Percentiles rank a stretch among this genome's conserved stretches.
phyloP scores from a whole-genome alignment of 345 rosid genomes.

The Cardamine resedifolia region DNA sequence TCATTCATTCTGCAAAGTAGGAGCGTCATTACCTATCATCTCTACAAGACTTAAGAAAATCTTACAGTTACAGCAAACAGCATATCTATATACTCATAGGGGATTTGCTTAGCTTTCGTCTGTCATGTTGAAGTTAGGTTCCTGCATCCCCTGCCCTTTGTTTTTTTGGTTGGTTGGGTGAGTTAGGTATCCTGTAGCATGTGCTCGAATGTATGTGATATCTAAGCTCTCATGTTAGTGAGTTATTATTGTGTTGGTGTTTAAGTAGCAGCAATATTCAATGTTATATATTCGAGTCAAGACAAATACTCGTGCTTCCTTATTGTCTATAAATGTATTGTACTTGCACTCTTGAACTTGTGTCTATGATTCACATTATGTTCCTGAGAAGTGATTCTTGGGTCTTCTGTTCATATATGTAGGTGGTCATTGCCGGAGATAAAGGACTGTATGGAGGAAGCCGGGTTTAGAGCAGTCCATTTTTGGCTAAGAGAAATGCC shows the following conservation, averaged over 20 bases:
- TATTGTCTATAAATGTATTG: constrained; percentile 20
- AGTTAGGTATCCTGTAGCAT: neutral
- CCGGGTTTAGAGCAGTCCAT: constrained; percentile 75
- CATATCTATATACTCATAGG: neutral
- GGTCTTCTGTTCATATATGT: constrained; percentile 12
- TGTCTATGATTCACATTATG: neutral
- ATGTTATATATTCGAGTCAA: neutral
- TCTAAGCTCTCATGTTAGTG: neutral
- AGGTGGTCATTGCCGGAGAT: constrained; percentile 94
- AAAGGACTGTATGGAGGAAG: constrained; percentile 85
- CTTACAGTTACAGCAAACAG: neutral
- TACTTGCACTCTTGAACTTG: neutral
- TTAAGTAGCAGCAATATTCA: neutral
- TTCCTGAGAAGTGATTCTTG: neutral
- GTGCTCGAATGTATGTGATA: neutral
- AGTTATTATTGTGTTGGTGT: neutral
- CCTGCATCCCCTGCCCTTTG: no score
- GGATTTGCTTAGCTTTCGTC: neutral
- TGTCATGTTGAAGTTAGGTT: neutral
- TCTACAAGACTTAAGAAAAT: neutral
- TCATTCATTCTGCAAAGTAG: neutral
- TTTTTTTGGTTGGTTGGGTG: neutral
- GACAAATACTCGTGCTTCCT: constrained; percentile 26
- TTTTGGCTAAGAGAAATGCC: constrained; percentile 91
- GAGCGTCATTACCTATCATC: neutral